Evolutionary conservation across 352 stramenopile genomes (phyloP).

Genomic region (Phytophthora nicotianae): DNA sequence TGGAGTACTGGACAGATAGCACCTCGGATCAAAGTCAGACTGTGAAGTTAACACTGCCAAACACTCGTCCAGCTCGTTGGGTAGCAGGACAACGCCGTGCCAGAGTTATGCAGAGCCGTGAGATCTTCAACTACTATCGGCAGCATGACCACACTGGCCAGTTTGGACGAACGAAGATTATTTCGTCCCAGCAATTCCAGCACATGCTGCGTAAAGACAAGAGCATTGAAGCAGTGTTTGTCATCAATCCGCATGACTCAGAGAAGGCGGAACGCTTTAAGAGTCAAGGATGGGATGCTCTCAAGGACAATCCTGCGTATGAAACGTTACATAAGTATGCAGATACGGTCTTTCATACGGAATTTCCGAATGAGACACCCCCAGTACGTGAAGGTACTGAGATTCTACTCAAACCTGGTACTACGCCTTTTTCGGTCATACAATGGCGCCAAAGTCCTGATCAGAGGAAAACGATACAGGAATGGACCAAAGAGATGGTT

Average conservation of each 20-base stretch:
- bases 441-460: slow-evolving; percentile 7
- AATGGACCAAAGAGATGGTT: slow-evolving; percentile 3
- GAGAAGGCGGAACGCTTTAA: slow-evolving; percentile 16
- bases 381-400: background rate
- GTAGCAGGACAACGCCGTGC: slow-evolving; percentile 9
- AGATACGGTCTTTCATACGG: background rate
- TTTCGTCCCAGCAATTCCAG: slow-evolving; percentile 2
- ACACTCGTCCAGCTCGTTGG: slow-evolving; percentile 3
- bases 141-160: too few species aligned
- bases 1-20: slow-evolving; percentile 5
- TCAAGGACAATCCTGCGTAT: slow-evolving; percentile 5
- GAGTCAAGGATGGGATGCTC: slow-evolving; percentile 3
- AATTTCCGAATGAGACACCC: background rate
- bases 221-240: slow-evolving; percentile 10
- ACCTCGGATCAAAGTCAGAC: background rate
- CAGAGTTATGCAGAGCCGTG: too few species aligned
- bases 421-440: background rate
- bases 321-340: slow-evolving; percentile 4
- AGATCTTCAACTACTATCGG: too few species aligned
- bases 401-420: background rate
- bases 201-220: background rate
- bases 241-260: slow-evolving; percentile 15
- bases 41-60: slow-evolving; percentile 6
- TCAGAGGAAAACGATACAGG: background rate
- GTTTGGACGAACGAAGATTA: too few species aligned